Evolutionary conservation across 257 asterid species (phyloP).

Genomic region (Marsdenia floribunda): DNA sequence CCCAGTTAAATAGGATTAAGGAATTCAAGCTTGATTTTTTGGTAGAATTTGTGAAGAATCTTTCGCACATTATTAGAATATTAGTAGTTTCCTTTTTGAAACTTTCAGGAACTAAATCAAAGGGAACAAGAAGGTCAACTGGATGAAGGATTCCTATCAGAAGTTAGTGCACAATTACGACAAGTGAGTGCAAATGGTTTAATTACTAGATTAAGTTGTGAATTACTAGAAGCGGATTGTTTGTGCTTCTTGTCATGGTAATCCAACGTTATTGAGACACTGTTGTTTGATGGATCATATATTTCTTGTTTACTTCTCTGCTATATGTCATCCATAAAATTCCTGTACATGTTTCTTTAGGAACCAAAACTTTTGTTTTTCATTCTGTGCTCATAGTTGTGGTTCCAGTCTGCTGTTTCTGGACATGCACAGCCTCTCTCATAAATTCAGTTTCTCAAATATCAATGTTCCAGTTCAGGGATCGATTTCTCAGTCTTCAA

Average conservation of each 20-base stretch:
- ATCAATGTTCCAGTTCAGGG: not conserved
- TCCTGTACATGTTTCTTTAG: not conserved
- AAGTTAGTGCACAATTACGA: constrained; percentile 87
- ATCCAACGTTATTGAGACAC: not conserved
- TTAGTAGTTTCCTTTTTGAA: constrained; percentile 11
- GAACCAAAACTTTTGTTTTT: not conserved
- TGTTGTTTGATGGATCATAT: not conserved
- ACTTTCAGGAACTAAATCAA: constrained; percentile 65
- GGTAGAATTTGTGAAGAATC: not conserved
- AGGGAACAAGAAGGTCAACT: constrained; percentile 94
- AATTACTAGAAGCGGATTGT: not conserved
- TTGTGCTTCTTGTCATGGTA: not conserved
- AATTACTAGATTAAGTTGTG: not conserved
- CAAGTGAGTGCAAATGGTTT: constrained; percentile 50
- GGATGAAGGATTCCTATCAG: constrained; percentile 93
- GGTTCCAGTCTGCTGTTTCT: constrained; percentile 2
- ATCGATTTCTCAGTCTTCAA: not conserved
- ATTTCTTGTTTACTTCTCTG: not conserved
- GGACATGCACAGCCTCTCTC: not conserved
- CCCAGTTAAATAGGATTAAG: not conserved
- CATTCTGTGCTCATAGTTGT: not conserved
- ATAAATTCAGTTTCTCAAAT: not conserved
- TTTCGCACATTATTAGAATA: not conserved
- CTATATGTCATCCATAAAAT: not conserved
- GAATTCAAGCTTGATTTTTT: not conserved